phyloP scores from a whole-genome alignment of 345 rosid species.

The Zanthoxylum bungeanum region DNA sequence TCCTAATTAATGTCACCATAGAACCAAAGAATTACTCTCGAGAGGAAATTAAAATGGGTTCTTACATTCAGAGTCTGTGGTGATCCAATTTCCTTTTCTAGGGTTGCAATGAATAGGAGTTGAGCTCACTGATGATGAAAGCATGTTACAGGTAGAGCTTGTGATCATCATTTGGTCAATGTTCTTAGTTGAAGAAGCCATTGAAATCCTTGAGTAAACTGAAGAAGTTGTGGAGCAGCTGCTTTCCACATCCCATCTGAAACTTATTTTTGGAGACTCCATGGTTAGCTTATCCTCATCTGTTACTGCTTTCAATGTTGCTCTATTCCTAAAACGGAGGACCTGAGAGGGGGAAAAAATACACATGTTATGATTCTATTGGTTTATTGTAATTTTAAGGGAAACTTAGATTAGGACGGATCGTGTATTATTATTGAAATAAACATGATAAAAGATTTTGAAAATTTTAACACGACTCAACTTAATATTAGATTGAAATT shows the following conservation, averaged over 20 bases:
- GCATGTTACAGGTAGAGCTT: slow-evolving; percentile 1
- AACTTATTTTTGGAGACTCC: slow-evolving; percentile 68
- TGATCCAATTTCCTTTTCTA: slow-evolving; percentile 84
- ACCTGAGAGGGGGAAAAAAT: slow-evolving; percentile 34
- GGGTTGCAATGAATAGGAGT: slow-evolving; percentile 26
- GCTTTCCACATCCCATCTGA: slow-evolving; percentile 79
- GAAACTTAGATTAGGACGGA: no score
- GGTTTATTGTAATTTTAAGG: no score
- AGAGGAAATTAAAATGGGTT: neutral
- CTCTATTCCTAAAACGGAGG: slow-evolving; percentile 42
- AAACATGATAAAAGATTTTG: no score
- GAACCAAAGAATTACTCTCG: no score
- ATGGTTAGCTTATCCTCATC: slow-evolving; percentile 46
- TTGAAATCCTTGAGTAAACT: slow-evolving; percentile 43
- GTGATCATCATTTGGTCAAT: slow-evolving; percentile 11
- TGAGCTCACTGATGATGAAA: slow-evolving; percentile 39
- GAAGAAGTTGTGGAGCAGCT: slow-evolving; percentile 58
- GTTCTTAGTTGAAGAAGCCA: slow-evolving; percentile 42
- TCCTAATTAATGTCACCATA: no score
- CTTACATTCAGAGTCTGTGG: slow-evolving; percentile 89
- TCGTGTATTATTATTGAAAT: no score
- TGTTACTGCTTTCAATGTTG: slow-evolving; percentile 42
- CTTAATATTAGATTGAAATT: no score
- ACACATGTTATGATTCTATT: no score
- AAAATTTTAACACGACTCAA: no score